phyloP scores from a whole-genome alignment of 169 alveolate species.

The Eimeria falciformis region DNA sequence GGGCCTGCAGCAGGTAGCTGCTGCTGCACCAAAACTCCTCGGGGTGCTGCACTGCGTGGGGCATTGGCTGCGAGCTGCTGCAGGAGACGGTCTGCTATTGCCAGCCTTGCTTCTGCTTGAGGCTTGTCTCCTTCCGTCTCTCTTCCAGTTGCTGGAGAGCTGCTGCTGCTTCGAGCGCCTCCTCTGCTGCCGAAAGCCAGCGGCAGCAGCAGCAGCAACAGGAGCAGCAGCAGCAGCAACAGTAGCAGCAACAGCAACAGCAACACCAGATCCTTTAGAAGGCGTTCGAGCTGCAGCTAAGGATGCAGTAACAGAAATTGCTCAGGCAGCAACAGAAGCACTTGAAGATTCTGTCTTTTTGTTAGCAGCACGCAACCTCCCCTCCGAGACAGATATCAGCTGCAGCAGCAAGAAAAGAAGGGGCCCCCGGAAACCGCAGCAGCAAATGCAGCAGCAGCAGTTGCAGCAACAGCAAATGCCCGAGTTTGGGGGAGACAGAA shows the following conservation, averaged over 20 bases:
- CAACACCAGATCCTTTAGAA: not conserved
- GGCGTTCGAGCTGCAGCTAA: not conserved
- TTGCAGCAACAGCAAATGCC: too few relatives aligned
- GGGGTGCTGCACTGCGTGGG: slow-evolving; percentile 41
- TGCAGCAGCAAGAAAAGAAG: not conserved
- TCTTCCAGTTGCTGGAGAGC: slow-evolving; percentile 3
- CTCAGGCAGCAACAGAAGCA: slow-evolving; percentile 18
- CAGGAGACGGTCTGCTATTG: slow-evolving; percentile 41
- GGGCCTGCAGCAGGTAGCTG: not conserved
- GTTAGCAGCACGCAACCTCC: slow-evolving; percentile 19
- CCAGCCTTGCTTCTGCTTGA: slow-evolving; percentile 6
- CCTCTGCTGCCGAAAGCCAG: not conserved
- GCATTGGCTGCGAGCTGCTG: slow-evolving; percentile 24
- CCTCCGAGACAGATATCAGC: not conserved
- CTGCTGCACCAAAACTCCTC: slow-evolving; percentile 33
- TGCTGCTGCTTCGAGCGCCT: slow-evolving; percentile 39
- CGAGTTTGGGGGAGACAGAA: too few relatives aligned
- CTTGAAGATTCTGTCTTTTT: not conserved
- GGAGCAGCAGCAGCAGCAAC: slow-evolving; percentile 9
- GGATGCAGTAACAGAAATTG: not conserved
- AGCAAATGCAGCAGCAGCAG: too few relatives aligned
- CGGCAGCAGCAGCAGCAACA: slow-evolving; percentile 9
- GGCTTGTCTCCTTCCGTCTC: slow-evolving; percentile 5
- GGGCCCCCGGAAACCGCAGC: too few relatives aligned
- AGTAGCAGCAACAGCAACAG: not conserved